These are phyloP conservation scores for Athelia psychrophila DNA, from an alignment of 1,284 basidiomycete genomes.

Conservation along the genomic window DNA sequence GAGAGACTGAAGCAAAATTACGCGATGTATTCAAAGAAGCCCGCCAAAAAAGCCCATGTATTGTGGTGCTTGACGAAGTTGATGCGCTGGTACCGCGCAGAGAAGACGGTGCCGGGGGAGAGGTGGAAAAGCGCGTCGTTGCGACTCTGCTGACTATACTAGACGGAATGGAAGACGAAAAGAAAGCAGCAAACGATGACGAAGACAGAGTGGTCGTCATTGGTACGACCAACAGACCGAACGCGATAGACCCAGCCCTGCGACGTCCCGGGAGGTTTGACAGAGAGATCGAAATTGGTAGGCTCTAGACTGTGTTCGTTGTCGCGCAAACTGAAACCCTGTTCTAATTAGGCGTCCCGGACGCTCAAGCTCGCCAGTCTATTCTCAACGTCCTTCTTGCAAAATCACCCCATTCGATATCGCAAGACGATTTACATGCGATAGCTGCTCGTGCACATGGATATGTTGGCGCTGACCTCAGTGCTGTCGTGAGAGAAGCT, in stretches of 20 bases:
- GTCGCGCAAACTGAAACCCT: neutral
- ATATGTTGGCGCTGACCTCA: slow-evolving; percentile 96
- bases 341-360: slow-evolving; percentile 75
- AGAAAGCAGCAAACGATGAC: slow-evolving; percentile 27
- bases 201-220: slow-evolving; percentile 83
- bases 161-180: slow-evolving; percentile 82
- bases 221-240: slow-evolving; percentile 96
- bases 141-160: slow-evolving; percentile 94
- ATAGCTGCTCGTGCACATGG: slow-evolving; percentile 88
- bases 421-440: slow-evolving; percentile 54
- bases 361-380: slow-evolving; percentile 75
- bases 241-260: slow-evolving; percentile 95
- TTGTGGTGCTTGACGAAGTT: slow-evolving; percentile 95
- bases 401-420: slow-evolving; percentile 77
- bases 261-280: slow-evolving; percentile 95
- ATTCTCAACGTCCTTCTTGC: slow-evolving; percentile 84
- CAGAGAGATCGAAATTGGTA: slow-evolving; percentile 95
- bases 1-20: slow-evolving; percentile 92
- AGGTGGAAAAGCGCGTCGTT: slow-evolving; percentile 95
- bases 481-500: slow-evolving; percentile 90
- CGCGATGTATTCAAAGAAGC: slow-evolving; percentile 90
- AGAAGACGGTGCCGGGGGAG: slow-evolving; percentile 85
- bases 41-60: slow-evolving; percentile 78
- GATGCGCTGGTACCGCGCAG: slow-evolving; percentile 92
- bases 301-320: slow-evolving; percentile 12